Evolutionary conservation across 331 rosid species (phyloP), one percentile per base, ranked within the genome.

Genomic region (Quercus lobata): DNA sequence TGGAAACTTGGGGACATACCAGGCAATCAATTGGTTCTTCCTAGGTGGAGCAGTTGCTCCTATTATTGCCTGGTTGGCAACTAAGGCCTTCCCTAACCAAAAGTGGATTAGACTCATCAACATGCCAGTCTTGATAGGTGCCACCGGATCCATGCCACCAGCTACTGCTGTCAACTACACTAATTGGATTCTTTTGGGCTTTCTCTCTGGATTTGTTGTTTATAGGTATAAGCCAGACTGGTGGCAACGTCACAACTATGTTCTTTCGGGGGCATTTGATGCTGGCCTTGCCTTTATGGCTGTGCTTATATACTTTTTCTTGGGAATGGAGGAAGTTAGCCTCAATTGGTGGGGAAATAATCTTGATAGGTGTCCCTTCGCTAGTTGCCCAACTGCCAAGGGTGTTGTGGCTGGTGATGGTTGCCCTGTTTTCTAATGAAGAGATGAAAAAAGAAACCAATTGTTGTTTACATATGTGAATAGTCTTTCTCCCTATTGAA

Each of bases 241-340:
- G 97, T 91, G 97, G 99, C 66, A 32, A 58, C 89, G 90, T 10
- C 91, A 93, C 61, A 92, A 95, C 70, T 95, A 95, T 80, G 91
- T 91, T 4, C 94, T 93, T 22, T 93, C 96, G 0, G 96, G 97
- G 22, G 97, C 97, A 0, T 75, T 95, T 21, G 97, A 95, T 60
- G 99, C 99, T 1, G 99, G 97, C 0, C 88, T 95, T 52, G 99
- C 96, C 11, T 93, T 93, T 75, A 95, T 95, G 97, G 99, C 90
- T 1, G 96, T 95, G 71, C 74, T 92, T 52, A 60, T 94, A 76
- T 94, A 94, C 66, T 89, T 94, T 57, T 69, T 81, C 44, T 68
- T 95, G n/a, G 96, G 92, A 5, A 75, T 89, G 80, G 91, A 86
- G 49, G 91, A 78, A 0, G 35, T 89, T 76, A 84, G 84, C 76